These are phyloP conservation scores for Hydnum rufescens DNA, from an alignment of 768 basidiomycete species.

Conservation along the genomic window DNA sequence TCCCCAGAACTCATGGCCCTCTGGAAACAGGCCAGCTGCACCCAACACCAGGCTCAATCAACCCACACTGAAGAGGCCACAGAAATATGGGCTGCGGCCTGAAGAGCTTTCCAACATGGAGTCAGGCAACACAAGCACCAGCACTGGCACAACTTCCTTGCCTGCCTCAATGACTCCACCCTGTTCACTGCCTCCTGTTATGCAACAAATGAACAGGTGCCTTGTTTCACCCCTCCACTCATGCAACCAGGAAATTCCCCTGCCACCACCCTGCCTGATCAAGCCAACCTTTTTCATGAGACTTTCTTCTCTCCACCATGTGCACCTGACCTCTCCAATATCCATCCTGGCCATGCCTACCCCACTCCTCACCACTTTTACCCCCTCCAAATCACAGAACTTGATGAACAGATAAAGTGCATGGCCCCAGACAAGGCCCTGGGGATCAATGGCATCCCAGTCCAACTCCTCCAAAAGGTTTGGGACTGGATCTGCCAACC, in stretches of 20 bases:
- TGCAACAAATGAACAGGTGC: not conserved
- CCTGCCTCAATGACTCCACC: slow-evolving; percentile 4
- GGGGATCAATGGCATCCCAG: slow-evolving; percentile 8
- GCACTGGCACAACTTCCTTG: slow-evolving; percentile 7
- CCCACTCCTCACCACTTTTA: not conserved
- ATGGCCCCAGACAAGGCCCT: slow-evolving; percentile 10
- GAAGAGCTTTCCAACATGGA: not conserved
- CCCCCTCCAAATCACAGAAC: not conserved
- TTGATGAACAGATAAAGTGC: not conserved
- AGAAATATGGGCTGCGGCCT: not conserved
- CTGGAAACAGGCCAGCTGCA: not conserved
- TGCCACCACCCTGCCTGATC: not conserved
- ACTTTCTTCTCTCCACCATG: slow-evolving; percentile 3
- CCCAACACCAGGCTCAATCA: not conserved
- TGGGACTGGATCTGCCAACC: not conserved
- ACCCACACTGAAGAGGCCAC: not conserved
- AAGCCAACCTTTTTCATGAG: slow-evolving; percentile 2
- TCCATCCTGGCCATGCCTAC: not conserved
- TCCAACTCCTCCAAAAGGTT: slow-evolving; percentile 1
- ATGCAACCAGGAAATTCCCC: not conserved
- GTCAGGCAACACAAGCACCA: not conserved
- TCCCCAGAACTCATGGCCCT: slow-evolving; percentile 2
- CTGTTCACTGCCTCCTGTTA: not conserved
- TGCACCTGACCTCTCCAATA: not conserved
- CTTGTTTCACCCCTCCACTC: slow-evolving; percentile 3